phyloP scores from a whole-genome alignment of 1,139 yeast genomes.

The Sugiyamaella grinbergsii region DNA sequence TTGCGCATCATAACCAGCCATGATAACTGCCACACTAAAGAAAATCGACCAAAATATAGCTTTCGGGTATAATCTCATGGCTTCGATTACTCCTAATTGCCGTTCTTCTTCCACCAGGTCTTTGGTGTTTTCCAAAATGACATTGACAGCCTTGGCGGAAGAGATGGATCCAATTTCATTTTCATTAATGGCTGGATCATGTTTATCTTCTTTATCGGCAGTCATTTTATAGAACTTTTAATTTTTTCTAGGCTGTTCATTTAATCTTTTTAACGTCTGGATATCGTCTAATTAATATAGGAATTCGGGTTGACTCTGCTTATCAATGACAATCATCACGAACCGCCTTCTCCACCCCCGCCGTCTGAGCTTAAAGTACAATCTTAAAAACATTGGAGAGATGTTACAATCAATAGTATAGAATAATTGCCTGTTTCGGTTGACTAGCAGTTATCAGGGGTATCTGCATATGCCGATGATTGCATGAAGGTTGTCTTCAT shows the following conservation, averaged over 20 bases:
- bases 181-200: slow-evolving; percentile 1
- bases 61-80: slow-evolving; percentile 45
- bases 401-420: too few relatives aligned
- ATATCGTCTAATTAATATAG: too few relatives aligned
- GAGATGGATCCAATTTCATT: slow-evolving; percentile 8
- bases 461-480: not conserved
- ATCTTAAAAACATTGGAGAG: too few relatives aligned
- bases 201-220: not conserved
- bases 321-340: too few relatives aligned
- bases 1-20: slow-evolving; percentile 54
- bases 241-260: not conserved
- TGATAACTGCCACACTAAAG: slow-evolving; percentile 48
- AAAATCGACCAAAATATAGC: slow-evolving; percentile 53
- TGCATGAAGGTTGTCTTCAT: too few relatives aligned
- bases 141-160: slow-evolving; percentile 27
- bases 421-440: not conserved
- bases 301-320: too few relatives aligned
- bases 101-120: slow-evolving; percentile 32
- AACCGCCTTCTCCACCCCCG: not conserved
- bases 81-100: slow-evolving; percentile 36
- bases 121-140: slow-evolving; percentile 30
- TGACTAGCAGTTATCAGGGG: not conserved
- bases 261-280: too few relatives aligned
- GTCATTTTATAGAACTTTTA: too few relatives aligned
- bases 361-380: not conserved